These are phyloP conservation scores for Cotoneaster glaucophyllus DNA, from an alignment of 306 rosid species.

Conservation along the genomic window DNA sequence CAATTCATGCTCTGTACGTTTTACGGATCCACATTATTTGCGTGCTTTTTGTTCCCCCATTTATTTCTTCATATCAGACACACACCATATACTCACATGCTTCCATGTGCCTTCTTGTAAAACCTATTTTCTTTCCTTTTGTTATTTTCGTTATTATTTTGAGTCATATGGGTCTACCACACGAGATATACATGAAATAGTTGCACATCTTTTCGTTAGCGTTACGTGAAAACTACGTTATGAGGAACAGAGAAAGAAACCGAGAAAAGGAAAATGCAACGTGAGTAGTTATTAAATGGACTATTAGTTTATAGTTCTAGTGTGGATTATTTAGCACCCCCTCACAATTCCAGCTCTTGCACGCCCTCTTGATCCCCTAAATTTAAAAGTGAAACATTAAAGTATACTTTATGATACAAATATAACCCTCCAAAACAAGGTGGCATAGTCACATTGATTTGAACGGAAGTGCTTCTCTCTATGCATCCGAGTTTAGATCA, in stretches of 20 bases:
- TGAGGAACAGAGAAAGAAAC: not conserved
- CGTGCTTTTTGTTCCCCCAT: conserved; percentile 12
- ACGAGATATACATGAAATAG: not conserved
- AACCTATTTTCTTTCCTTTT: conserved; percentile 15
- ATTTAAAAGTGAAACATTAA: not conserved
- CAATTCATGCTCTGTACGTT: not conserved
- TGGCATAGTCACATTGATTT: no score
- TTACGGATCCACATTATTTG: conserved; percentile 25
- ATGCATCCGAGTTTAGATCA: no score
- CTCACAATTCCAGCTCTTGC: not conserved
- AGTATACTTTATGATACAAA: not conserved
- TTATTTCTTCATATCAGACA: conserved; percentile 18
- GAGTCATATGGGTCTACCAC: not conserved
- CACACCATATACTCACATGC: conserved; percentile 50
- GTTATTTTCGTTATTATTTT: not conserved
- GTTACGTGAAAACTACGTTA: not conserved
- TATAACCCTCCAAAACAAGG: no score
- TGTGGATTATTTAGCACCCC: not conserved
- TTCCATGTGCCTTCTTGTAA: conserved; percentile 60
- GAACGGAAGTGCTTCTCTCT: no score
- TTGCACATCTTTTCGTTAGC: not conserved
- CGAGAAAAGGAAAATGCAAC: not conserved
- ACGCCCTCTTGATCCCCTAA: not conserved
- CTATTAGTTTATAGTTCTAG: not conserved
- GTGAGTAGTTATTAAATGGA: not conserved